Percentiles rank a stretch among this genome's conserved stretches.
Evolutionary conservation across 768 basidiomycete genomes (phyloP).

Genomic region (Paxillus rubicundulus): DNA sequence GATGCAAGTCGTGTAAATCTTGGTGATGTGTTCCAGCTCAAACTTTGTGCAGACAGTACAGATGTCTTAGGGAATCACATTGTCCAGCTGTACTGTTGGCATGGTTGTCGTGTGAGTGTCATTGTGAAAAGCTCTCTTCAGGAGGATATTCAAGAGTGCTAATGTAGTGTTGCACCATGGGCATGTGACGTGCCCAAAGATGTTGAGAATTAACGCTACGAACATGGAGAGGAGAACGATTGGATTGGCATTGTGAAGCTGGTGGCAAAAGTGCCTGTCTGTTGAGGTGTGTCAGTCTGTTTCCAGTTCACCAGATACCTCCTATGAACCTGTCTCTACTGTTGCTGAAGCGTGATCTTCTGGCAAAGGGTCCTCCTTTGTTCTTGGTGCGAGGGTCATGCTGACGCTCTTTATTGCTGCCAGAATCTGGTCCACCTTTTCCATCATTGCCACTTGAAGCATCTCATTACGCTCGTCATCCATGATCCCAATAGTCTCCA

Average conservation of each 20-base stretch:
- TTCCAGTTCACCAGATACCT: too few species aligned
- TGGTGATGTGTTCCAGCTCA: slow-evolving; percentile 16
- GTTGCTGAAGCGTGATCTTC: too few species aligned
- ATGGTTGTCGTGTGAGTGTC: neutral
- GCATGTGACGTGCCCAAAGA: slow-evolving; percentile 3
- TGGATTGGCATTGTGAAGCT: slow-evolving; percentile 1
- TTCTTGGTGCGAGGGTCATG: too few species aligned
- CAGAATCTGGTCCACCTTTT: too few species aligned
- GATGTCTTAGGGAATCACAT: slow-evolving; percentile 15
- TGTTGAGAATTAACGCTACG: neutral
- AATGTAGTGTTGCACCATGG: slow-evolving; percentile 5
- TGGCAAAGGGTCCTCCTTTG: too few species aligned
- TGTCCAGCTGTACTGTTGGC: neutral
- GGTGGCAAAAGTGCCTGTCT: too few species aligned
- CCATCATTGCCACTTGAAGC: too few species aligned
- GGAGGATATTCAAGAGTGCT: neutral
- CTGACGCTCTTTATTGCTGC: too few species aligned
- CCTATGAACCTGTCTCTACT: too few species aligned
- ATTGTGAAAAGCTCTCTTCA: neutral
- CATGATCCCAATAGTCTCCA: too few species aligned
- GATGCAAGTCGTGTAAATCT: slow-evolving; percentile 24
- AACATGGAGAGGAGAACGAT: slow-evolving; percentile 1
- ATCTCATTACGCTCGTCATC: too few species aligned
- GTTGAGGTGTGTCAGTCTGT: too few species aligned
- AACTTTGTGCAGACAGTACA: slow-evolving; percentile 16